Percentiles rank a stretch among this genome's conserved stretches.
Evolutionary conservation across 257 asterid species (phyloP).

Genomic region (Solanum chiquidenum): DNA sequence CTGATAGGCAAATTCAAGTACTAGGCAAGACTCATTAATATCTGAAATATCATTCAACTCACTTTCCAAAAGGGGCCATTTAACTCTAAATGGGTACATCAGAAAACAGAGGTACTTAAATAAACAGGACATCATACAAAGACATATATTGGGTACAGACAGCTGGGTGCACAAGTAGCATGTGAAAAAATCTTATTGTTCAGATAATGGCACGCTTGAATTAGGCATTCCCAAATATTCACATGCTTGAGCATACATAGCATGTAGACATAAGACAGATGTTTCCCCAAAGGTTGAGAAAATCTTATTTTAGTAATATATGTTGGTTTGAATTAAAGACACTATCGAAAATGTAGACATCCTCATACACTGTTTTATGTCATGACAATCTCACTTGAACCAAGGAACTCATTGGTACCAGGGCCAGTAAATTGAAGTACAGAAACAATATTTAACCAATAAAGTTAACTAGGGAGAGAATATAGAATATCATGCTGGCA

Average conservation of each 20-base stretch:
- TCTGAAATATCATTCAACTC: neutral
- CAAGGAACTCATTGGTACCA: neutral
- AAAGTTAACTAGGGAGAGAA: neutral
- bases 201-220: neutral
- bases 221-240: neutral
- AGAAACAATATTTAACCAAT: neutral
- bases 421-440: neutral
- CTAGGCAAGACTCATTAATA: neutral
- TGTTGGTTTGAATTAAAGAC: neutral
- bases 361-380: neutral
- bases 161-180: neutral
- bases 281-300: neutral
- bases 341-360: neutral
- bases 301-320: neutral
- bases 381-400: neutral
- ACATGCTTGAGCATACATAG: neutral
- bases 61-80: neutral
- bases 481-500: neutral
- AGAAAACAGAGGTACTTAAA: neutral
- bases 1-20: neutral
- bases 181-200: neutral
- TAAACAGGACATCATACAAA: neutral
- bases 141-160: neutral
- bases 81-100: neutral
- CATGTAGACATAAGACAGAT: neutral